Conservation (phyloP, 768 basidiomycete species). For the Amanita thiersii region DNA sequence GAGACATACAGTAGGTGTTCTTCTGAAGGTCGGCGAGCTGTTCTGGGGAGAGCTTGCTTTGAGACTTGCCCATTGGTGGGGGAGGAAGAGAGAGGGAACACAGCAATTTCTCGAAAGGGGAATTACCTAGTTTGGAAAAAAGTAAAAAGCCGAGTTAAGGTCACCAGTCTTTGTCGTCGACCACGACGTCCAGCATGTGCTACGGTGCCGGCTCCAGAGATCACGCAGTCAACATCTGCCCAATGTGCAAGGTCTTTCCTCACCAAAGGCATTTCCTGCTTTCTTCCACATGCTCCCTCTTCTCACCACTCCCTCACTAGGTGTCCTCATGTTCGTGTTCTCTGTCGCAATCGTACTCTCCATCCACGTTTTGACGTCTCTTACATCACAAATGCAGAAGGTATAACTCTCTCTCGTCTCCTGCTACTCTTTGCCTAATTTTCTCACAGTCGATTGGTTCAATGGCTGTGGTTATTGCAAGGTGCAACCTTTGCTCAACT, state of each 20-base stretch:
- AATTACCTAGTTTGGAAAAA: no score
- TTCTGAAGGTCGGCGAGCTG: slow-evolving; percentile 94
- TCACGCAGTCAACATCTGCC: slow-evolving; percentile 60
- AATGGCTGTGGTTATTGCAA: slow-evolving; percentile 90
- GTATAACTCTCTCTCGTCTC: slow-evolving; percentile 29
- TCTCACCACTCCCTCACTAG: slow-evolving; percentile 32
- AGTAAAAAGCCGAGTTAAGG: no score
- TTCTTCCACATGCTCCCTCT: slow-evolving; percentile 13
- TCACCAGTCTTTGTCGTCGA: slow-evolving; percentile 19
- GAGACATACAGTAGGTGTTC: slow-evolving; percentile 85
- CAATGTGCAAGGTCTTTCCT: slow-evolving; percentile 82
- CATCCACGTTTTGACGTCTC: slow-evolving; percentile 77
- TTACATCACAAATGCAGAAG: slow-evolving; percentile 84
- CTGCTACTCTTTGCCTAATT: slow-evolving; percentile 12
- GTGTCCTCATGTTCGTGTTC: slow-evolving; percentile 69
- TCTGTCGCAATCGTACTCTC: slow-evolving; percentile 63
- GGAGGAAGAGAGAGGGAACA: slow-evolving; percentile 15
- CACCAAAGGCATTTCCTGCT: slow-evolving; percentile 41
- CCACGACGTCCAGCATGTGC: slow-evolving; percentile 48
- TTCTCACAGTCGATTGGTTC: slow-evolving; percentile 60
- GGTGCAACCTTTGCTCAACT: slow-evolving; percentile 31
- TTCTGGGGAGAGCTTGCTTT: slow-evolving; percentile 90
- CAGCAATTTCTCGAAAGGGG: no score
- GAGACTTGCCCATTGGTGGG: slow-evolving; percentile 84
- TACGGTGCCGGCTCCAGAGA: slow-evolving; percentile 62